Conservation (phyloP, 352 stramenopile species). For the Chrysophaeum taylorii region DNA sequence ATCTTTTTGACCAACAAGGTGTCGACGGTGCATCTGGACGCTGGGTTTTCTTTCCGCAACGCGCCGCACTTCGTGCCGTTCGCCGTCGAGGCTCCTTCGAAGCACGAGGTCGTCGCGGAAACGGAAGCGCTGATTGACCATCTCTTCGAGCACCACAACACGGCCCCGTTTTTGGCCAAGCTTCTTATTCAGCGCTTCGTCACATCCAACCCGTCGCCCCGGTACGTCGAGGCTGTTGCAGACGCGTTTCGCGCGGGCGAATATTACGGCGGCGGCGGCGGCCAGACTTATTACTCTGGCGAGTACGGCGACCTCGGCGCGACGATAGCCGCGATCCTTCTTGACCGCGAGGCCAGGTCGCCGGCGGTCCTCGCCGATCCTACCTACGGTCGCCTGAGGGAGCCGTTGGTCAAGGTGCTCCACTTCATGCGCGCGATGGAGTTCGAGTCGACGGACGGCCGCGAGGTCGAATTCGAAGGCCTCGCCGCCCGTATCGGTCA, state of each 20-base stretch:
- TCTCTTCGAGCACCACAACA: constrained; percentile 45
- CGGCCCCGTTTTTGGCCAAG: constrained; percentile 44
- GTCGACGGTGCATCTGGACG: constrained; percentile 35
- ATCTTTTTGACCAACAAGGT: constrained; percentile 31
- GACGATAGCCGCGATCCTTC: constrained; percentile 37
- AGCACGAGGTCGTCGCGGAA: constrained; percentile 41
- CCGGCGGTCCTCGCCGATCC: constrained; percentile 36
- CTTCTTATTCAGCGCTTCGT: constrained; percentile 47
- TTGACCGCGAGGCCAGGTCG: constrained; percentile 39
- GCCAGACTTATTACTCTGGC: constrained; percentile 36
- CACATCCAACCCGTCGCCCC: constrained; percentile 42
- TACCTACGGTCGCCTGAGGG: constrained; percentile 32
- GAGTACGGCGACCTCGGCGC: constrained; percentile 45
- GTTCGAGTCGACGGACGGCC: constrained; percentile 27
- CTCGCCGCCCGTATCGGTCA: constrained; percentile 41
- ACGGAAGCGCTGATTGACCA: constrained; percentile 44
- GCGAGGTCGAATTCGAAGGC: constrained; percentile 16
- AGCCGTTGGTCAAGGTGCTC: constrained; percentile 39
- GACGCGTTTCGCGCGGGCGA: constrained; percentile 38
- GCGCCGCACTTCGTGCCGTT: constrained; percentile 37
- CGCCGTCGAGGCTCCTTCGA: constrained; percentile 24
- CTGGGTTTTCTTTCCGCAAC: constrained; percentile 41
- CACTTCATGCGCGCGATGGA: constrained; percentile 35
- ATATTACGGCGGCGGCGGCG: constrained; percentile 22
- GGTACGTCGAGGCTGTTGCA: constrained; percentile 36